Evolutionary conservation across 2,329 filamentous ascomycete species (phyloP).

Genomic region (Cordyceps javanica): DNA sequence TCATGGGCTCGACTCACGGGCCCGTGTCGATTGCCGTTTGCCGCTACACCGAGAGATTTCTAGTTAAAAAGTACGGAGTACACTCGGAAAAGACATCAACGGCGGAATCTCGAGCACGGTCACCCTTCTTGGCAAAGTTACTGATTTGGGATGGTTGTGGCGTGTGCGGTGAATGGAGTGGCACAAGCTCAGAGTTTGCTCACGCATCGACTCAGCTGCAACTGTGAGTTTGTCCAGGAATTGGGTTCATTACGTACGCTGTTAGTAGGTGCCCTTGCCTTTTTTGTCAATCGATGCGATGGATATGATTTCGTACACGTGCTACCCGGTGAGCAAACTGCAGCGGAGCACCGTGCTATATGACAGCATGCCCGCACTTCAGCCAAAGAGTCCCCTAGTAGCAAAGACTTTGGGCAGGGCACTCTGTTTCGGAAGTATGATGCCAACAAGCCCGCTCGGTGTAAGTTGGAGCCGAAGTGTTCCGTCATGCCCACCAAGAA

Average conservation of each 20-base stretch:
- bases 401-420: too few species aligned
- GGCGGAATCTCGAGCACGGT: not conserved
- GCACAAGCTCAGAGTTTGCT: not conserved
- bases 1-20: not conserved
- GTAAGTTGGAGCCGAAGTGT: not conserved
- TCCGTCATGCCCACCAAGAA: not conserved
- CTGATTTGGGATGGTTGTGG: not conserved
- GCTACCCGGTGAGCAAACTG: not conserved
- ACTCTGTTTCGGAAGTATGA: too few species aligned
- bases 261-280: not conserved
- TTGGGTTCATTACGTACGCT: not conserved
- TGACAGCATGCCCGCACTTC: not conserved
- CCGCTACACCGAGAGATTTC: not conserved
- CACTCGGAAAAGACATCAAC: not conserved
- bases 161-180: not conserved
- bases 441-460: not conserved
- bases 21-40: slow-evolving; percentile 2
- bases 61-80: not conserved
- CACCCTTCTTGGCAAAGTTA: not conserved
- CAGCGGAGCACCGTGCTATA: not conserved
- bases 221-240: not conserved
- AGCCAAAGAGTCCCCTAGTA: too few species aligned
- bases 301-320: not conserved
- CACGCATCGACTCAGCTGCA: not conserved
- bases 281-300: not conserved